Base-by-base conservation (phyloP, 2,329 filamentous ascomycete species). In the Anisogramma anomala region DNA sequence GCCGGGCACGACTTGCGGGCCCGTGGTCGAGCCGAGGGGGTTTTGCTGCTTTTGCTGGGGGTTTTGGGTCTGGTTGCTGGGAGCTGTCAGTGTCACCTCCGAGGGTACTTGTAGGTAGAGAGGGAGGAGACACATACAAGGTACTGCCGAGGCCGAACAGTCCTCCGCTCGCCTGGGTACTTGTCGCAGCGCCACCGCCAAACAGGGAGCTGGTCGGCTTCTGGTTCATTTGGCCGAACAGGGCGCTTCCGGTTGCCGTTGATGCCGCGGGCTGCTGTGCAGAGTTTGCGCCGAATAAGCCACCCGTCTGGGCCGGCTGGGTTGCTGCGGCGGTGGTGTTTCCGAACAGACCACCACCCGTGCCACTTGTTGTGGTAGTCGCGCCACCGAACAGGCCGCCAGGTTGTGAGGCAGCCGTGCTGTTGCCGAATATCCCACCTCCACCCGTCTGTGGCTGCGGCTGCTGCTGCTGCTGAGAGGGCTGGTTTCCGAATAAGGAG, bases 1-100 rank as follows among this genome's bases (percentile, higher is more conserved):
- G 14, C 82, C 84, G 0, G 81, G 78, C 13, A 79, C 70, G 11
- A 66, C 69, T 50, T 73, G 70, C 49, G 68, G 71, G 42, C 70
- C 71, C 57, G 75, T 66, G 23, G 61, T 65, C 18, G 57, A 43
- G n/a, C 47, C 43, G 2, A 49, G 48, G 6, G 41, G 31, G 17
- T 48, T 48, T 18, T 48, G 47, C 17, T 47, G 40, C 15, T 44
- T 43, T 23, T 48, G 50, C 23, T 45, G 48, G 39, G 11, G 41
- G 20, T 49, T 45, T 33, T 49, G 40, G 31, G 48, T 30, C 15
- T 45, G 51, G 47, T 46, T 49, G 33, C 11, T 49, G 43, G 27
- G 41, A 40, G 20, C 27, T 22, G 25, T 32, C 32, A 19, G 11
- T 10, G 28, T 10, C 10, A 20, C 23, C 34, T 48, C 23, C 46